These are phyloP conservation scores for Agrocybe chaxingu DNA, from an alignment of 768 basidiomycete genomes.

Conservation along the genomic window DNA sequence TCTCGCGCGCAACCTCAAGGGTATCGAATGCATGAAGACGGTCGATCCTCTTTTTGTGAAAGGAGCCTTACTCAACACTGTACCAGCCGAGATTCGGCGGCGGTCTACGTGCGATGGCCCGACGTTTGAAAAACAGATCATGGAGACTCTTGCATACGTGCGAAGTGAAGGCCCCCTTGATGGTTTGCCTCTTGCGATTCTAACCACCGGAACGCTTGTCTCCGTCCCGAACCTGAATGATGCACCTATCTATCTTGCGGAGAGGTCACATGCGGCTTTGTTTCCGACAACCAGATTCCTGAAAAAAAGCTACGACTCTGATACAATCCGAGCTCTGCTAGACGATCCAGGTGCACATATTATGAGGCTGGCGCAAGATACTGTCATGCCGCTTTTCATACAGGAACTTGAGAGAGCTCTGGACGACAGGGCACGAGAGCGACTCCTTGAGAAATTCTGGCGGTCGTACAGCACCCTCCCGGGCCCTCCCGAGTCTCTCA, in stretches of 20 bases:
- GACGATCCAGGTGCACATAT: slow-evolving; percentile 5
- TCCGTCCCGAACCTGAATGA: neutral
- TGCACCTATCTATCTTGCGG: neutral
- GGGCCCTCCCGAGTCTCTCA: slow-evolving; percentile 7
- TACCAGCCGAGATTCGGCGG: neutral
- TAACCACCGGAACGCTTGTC: neutral
- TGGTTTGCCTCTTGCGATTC: slow-evolving; percentile 10
- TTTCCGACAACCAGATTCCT: slow-evolving; percentile 8
- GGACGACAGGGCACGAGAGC: neutral
- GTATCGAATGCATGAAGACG: neutral
- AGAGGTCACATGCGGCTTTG: neutral
- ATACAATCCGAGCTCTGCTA: neutral
- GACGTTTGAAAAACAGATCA: neutral
- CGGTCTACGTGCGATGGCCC: neutral
- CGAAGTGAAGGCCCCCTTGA: neutral
- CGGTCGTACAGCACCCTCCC: slow-evolving; percentile 2
- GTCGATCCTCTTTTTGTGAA: slow-evolving; percentile 4
- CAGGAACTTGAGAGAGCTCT: neutral
- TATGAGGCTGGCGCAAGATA: neutral
- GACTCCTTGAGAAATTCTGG: slow-evolving; percentile 11
- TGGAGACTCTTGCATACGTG: slow-evolving; percentile 5
- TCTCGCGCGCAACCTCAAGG: neutral
- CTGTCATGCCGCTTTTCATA: neutral
- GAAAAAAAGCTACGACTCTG: neutral
- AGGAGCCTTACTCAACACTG: neutral